phyloP scores from a whole-genome alignment of 2,329 filamentous ascomycete species.

The Sporothrix luriei region DNA sequence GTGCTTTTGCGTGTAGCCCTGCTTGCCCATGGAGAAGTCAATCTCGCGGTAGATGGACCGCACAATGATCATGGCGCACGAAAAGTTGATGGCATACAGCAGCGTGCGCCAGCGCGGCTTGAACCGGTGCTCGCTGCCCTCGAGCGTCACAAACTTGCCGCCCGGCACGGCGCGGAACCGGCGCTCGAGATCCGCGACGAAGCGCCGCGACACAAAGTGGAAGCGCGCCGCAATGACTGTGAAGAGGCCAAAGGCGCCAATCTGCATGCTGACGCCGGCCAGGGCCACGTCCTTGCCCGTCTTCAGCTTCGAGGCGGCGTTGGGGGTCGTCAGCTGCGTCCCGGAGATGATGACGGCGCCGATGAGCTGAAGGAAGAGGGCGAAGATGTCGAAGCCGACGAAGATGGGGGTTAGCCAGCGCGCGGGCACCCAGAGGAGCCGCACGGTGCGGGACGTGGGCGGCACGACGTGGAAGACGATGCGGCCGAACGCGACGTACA shows the following conservation, averaged over 20 bases:
- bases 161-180: constrained; percentile 39
- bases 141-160: constrained; percentile 43
- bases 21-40: constrained; percentile 40
- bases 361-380: constrained; percentile 46
- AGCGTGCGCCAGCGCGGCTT: constrained; percentile 44
- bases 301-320: constrained; percentile 42
- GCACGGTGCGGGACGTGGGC: constrained; percentile 40
- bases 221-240: constrained; percentile 50
- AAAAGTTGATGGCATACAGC: constrained; percentile 42
- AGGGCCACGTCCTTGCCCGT: constrained; percentile 46
- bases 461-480: constrained; percentile 47
- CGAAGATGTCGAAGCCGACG: constrained; percentile 46
- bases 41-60: constrained; percentile 42
- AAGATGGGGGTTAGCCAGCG: constrained; percentile 47
- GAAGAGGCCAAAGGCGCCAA: constrained; percentile 52
- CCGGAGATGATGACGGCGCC: constrained; percentile 48
- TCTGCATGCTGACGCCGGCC: constrained; percentile 48
- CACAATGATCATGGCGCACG: constrained; percentile 42
- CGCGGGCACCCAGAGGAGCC: constrained; percentile 45
- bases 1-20: constrained; percentile 37
- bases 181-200: constrained; percentile 41
- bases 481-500: constrained; percentile 47
- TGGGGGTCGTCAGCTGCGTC: constrained; percentile 41
- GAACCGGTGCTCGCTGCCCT: constrained; percentile 37
- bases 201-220: constrained; percentile 49